Base-by-base conservation (phyloP, 805 yeast species). In the Pichia nakasei region DNA sequence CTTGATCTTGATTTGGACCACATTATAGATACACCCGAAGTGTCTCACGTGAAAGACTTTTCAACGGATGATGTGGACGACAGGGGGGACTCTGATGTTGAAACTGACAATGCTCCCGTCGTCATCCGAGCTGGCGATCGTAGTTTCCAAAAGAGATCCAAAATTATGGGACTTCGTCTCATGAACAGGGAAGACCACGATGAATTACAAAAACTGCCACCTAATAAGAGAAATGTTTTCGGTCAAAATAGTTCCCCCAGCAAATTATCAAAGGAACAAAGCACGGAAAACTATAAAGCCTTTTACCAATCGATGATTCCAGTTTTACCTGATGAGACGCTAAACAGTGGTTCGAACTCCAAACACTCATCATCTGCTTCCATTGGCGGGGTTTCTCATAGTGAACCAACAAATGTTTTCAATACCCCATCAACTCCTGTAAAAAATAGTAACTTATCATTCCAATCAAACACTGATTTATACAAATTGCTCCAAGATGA, bases 1-100 rank as follows among this genome's bases (percentile, higher is more conserved):
- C 56, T 63, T 3, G 67, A 66, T 47, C 57, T 64, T 7, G 66
- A 66, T 45, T 58, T 63, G 11, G 72, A 65, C 26, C 45, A 58
- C 33, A 53, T 59, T 9, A 35, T 56, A 11, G 49, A 58, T 17
- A 38, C 45, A 1, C 42, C 46, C 17, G 39, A 24, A 22, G 37
- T 22, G 17, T 34, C 22, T 3, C 37, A 39, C 17, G 20, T 20
- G 5, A 29, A 37, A 21, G 36, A 40, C 11, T 34, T 37, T 22
- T 35, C 45, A 12, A 38, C 41, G 3, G 39, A 42, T n/a, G 33
- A 40, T 20, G 9, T 39, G 13, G 34, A 9, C 1, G 22, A 35
- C 9, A 35, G 20, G 17, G 38, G 12, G 13, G 31, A 19, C 15
- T 8, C 13, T 4, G 15, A 5, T 20, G 8, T 9, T 13, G 21